These are phyloP conservation scores for Medicago lupulina DNA, from an alignment of 306 rosid genomes.

Conservation along the genomic window DNA sequence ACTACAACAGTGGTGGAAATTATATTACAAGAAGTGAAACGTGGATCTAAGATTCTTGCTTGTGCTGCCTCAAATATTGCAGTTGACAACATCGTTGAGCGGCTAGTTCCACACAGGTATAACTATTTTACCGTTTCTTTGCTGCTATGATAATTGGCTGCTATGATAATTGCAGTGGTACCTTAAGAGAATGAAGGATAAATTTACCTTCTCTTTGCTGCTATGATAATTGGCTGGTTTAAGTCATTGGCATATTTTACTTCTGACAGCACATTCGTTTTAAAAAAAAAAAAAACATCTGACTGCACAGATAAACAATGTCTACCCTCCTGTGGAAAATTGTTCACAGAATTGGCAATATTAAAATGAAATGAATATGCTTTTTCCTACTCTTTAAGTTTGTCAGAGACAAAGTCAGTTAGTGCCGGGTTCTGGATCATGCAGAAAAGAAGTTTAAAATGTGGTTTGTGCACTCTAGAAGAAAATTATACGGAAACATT, in stretches of 20 bases:
- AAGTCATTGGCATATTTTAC: conserved; percentile 18
- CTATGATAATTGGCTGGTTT: background rate
- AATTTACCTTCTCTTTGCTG: conserved; percentile 26
- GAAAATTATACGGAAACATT: too few species aligned
- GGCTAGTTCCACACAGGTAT: conserved; percentile 85
- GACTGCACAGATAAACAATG: background rate
- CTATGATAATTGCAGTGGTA: too few species aligned
- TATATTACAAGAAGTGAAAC: conserved; percentile 93
- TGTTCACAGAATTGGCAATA: conserved; percentile 1
- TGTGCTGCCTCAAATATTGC: conserved; percentile 99
- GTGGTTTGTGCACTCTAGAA: too few species aligned
- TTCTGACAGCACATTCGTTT: background rate
- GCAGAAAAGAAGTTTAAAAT: too few species aligned
- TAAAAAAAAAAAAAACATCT: background rate
- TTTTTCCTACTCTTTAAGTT: background rate
- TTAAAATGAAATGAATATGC: conserved; percentile 4
- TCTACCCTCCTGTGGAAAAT: background rate
- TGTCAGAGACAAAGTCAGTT: too few species aligned
- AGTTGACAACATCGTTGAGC: conserved; percentile 98
- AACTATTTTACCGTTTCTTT: conserved; percentile 34
- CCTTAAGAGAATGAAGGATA: too few species aligned
- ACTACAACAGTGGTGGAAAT: conserved; percentile 98
- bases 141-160: background rate
- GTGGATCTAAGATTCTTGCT: conserved; percentile 93
- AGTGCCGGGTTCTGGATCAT: too few species aligned